Percentiles rank a stretch among this genome's conserved stretches.
Evolutionary conservation across 75 land plant species (phyloP).

Genomic region (Ceratopteris richardii): DNA sequence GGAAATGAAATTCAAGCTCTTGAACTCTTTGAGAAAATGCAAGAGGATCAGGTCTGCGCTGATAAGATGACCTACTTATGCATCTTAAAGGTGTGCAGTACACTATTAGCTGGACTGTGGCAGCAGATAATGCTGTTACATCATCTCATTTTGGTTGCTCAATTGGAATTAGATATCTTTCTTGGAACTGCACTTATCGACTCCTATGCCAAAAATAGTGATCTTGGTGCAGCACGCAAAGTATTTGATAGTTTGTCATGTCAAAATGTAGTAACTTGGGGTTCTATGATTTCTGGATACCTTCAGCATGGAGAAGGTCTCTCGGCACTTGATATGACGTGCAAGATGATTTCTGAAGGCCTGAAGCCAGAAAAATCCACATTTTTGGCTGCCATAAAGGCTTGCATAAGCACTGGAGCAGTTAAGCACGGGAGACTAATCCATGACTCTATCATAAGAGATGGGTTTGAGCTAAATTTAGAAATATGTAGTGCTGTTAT

Average conservation of each 20-base stretch:
- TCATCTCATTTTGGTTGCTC: not conserved
- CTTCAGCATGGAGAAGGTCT: not conserved
- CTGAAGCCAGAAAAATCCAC: slow-evolving; percentile 20
- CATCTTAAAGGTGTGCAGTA: not conserved
- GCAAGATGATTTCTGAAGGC: slow-evolving; percentile 15
- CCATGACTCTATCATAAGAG: slow-evolving; percentile 7
- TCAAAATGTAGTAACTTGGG: not conserved
- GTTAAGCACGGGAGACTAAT: slow-evolving; percentile 6
- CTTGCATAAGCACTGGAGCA: slow-evolving; percentile 7
- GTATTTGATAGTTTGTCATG: not conserved
- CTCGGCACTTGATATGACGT: not conserved
- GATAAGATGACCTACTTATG: not conserved
- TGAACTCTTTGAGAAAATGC: slow-evolving; percentile 3
- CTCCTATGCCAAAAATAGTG: not conserved
- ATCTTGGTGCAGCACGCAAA: not conserved
- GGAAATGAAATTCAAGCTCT: slow-evolving; percentile 11
- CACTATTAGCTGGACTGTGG: not conserved
- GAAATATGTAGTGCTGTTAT: slow-evolving; percentile 16
- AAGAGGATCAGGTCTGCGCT: not conserved
- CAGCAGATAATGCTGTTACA: slow-evolving; percentile 9
- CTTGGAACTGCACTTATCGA: slow-evolving; percentile 11
- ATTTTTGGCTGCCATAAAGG: slow-evolving; percentile 8
- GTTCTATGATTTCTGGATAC: slow-evolving; percentile 2
- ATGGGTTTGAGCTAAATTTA: not conserved
- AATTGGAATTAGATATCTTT: slow-evolving; percentile 10